Conservation (phyloP, 495 filamentous ascomycete species). For the Neurospora terricola region DNA sequence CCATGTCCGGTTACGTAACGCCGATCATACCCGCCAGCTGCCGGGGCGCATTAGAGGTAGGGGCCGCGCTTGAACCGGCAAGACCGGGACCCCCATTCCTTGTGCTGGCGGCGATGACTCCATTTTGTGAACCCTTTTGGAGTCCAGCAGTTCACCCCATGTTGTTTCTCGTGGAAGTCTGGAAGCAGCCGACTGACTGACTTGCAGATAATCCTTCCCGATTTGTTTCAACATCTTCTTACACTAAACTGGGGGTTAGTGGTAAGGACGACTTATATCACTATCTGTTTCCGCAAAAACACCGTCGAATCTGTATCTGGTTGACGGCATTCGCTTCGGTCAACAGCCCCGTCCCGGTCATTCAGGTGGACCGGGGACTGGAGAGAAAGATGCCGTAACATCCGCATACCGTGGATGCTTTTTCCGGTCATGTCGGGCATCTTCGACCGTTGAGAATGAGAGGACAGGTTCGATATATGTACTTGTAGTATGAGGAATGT, state of each 20-base stretch:
- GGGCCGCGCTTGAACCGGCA: neutral
- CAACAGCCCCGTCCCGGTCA: neutral
- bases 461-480: neutral
- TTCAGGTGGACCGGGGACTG: neutral
- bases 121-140: neutral
- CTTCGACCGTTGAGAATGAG: neutral
- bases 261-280: neutral
- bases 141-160: neutral
- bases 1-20: constrained; percentile 12
- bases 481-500: neutral
- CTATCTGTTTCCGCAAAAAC: neutral
- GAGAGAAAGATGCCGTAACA: neutral
- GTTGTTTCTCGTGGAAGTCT: neutral
- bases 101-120: neutral
- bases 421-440: neutral
- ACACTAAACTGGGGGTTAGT: neutral
- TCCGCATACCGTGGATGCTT: neutral
- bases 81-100: neutral
- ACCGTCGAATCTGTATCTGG: neutral
- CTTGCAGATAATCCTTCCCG: neutral
- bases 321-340: neutral
- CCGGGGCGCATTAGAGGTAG: neutral
- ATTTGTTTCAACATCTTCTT: neutral
- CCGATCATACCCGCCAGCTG: constrained; percentile 11
- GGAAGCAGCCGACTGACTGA: neutral